A percentile compares a stretch with the other conserved stretches of the same genome.
phyloP scores from a whole-genome alignment of 176 grass and related monocot genomes.

The Oryza officinalis region DNA sequence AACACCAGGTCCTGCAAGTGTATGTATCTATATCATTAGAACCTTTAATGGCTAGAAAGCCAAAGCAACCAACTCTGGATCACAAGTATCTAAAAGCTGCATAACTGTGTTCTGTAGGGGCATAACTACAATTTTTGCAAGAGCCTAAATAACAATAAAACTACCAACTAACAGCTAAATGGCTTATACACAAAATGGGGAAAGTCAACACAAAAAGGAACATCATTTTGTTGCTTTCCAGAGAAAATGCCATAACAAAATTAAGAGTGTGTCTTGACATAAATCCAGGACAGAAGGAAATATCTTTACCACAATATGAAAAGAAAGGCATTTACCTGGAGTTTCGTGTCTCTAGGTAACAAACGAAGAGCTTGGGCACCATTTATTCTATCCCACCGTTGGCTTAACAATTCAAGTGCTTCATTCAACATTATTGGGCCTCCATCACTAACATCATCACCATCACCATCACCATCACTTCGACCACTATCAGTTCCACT shows the following conservation, averaged over 20 bases:
- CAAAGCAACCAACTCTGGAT: slow-evolving; percentile 20
- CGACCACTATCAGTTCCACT: slow-evolving; percentile 86
- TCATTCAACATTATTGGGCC: slow-evolving; percentile 94
- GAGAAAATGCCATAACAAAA: not conserved
- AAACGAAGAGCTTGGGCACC: slow-evolving; percentile 92
- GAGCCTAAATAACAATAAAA: not conserved
- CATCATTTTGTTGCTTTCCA: not conserved
- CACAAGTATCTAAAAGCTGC: slow-evolving; percentile 7
- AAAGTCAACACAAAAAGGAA: not conserved
- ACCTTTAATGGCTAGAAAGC: slow-evolving; percentile 31
- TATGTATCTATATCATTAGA: slow-evolving; percentile 32
- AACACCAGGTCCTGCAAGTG: slow-evolving; percentile 79
- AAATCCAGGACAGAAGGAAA: slow-evolving; percentile 18
- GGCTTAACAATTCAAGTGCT: slow-evolving; percentile 87
- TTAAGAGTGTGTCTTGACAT: not conserved
- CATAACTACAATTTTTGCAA: not conserved
- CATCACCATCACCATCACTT: slow-evolving; percentile 95
- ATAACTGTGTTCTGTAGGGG: slow-evolving; percentile 1
- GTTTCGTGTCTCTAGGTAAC: slow-evolving; percentile 94
- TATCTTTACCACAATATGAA: slow-evolving; percentile 7
- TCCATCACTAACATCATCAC: slow-evolving; percentile 76
- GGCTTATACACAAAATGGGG: not conserved
- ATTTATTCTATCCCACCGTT: slow-evolving; percentile 98
- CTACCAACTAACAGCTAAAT: not conserved
- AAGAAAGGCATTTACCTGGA: slow-evolving; percentile 64